phyloP scores from a whole-genome alignment of 2,329 filamentous ascomycete species.

The Coniochaeta sp. region DNA sequence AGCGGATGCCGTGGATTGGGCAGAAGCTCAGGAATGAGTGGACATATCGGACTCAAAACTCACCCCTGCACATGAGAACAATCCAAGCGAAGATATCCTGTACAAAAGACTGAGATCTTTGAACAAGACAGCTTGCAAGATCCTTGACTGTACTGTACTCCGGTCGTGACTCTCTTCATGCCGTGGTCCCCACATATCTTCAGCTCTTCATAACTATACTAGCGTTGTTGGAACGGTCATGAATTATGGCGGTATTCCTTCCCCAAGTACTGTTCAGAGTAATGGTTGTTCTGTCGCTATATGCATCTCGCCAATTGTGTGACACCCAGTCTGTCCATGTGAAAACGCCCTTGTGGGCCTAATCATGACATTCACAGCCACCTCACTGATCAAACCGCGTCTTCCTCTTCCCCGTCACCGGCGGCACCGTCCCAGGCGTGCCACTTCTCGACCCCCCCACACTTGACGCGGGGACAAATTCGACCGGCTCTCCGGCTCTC shows the following conservation, averaged over 20 bases:
- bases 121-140: neutral
- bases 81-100: neutral
- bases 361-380: no score
- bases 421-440: constrained; percentile 12
- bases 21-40: neutral
- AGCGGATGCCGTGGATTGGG: neutral
- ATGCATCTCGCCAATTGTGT: no score
- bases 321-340: no score
- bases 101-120: neutral
- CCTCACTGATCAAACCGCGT: constrained; percentile 21
- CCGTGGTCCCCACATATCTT: no score
- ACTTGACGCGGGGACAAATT: constrained; percentile 40
- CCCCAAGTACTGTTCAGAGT: no score
- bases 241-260: no score
- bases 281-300: no score
- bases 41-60: neutral
- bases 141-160: neutral
- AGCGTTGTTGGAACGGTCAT: no score
- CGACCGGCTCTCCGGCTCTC: constrained; percentile 33
- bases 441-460: constrained; percentile 18
- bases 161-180: no score
- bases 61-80: neutral
- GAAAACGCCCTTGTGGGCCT: no score
- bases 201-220: no score
- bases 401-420: constrained; percentile 20